Evolutionary conservation across 2,329 filamentous ascomycete species (phyloP), one percentile per base, ranked within the genome.

Genomic region (Drechslera avenae): DNA sequence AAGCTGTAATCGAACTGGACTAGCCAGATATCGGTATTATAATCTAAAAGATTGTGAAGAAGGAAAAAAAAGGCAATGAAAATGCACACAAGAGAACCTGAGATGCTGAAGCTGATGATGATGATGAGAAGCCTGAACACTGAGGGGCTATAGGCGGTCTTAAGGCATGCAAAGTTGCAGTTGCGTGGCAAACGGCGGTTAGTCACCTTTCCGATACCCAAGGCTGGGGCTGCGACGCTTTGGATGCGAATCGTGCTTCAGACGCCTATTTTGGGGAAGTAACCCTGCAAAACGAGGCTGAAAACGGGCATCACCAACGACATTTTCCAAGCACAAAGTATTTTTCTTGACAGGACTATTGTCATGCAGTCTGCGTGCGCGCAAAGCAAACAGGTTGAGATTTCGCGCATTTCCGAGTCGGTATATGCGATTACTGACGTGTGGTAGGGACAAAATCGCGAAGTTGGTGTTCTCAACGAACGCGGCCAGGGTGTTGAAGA

Each of bases 221-320:
- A 57, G 50, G 58, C 49, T 54, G 28, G 43, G 39, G 64, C 63
- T 73, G 71, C 61, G 71, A 73, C 71, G 63, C 56, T 55, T 67
- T 64, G 62, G 69, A 71, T 59, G 61, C 71, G 64, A 47, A 63
- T 61, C 51, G 53, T 73, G 71, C 71, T 69, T 73, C 71, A 73
- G 68, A 65, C 62, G 57, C 61, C 49, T 39, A 13, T 42, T 43
- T 62, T 56, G 62, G 62, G 54, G 5, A 28, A 64, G 59, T 50
- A 48, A 57, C 58, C 59, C 63, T 55, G 55, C 47, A 48, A 49
- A 4, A 32, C 60, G 63, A 64, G 55, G 56, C 57, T 51, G 35
- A 36, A 46, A 34, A 39, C 16, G 35, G 39, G 14, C 19, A 32
- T 34, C 23, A 31, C 16, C 32, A 34, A 33, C n/a, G 18, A 6